Percentiles rank a stretch among this genome's conserved stretches.
Evolutionary conservation across 768 basidiomycete species (phyloP).

Genomic region (Lepiota subincarnata): DNA sequence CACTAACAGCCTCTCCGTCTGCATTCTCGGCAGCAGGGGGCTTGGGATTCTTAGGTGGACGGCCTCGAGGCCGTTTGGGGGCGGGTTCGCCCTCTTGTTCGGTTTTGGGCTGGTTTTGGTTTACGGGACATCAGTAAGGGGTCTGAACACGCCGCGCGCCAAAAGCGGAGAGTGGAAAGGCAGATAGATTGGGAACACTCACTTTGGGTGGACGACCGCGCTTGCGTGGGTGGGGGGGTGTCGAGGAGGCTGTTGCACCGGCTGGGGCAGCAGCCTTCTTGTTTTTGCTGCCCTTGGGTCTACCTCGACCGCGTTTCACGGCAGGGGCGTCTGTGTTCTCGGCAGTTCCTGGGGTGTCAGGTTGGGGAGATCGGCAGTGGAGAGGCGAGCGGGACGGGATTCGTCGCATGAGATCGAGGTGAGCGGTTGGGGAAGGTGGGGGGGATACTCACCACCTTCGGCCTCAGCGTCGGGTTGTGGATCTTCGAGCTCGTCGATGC

Average conservation of each 20-base stretch:
- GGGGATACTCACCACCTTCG: constrained; percentile 35
- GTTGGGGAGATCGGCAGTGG: constrained; percentile 17
- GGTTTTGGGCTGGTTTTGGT: constrained; percentile 35
- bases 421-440: constrained; percentile 23
- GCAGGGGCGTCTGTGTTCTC: constrained; percentile 27
- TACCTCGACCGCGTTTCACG: constrained; percentile 77
- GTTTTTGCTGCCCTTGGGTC: constrained; percentile 87
- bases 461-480: constrained; percentile 34
- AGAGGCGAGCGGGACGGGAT: constrained; percentile 18
- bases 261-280: constrained; percentile 38
- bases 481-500: constrained; percentile 54
- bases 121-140: constrained; percentile 16
- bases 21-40: constrained; percentile 37
- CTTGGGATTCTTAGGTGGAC: constrained; percentile 67
- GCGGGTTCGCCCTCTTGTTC: constrained; percentile 45
- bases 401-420: constrained; percentile 19
- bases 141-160: constrained; percentile 14
- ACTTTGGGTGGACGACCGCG: constrained; percentile 70
- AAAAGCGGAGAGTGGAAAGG: constrained; percentile 15
- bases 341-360: constrained; percentile 34
- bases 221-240: constrained; percentile 42
- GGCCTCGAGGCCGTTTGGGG: constrained; percentile 67
- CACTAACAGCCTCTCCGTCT: constrained; percentile 22
- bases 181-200: constrained; percentile 20
- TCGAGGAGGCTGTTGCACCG: constrained; percentile 30